Conservation (phyloP, 2,329 filamentous ascomycete genomes). For the Daldinia sp. region DNA sequence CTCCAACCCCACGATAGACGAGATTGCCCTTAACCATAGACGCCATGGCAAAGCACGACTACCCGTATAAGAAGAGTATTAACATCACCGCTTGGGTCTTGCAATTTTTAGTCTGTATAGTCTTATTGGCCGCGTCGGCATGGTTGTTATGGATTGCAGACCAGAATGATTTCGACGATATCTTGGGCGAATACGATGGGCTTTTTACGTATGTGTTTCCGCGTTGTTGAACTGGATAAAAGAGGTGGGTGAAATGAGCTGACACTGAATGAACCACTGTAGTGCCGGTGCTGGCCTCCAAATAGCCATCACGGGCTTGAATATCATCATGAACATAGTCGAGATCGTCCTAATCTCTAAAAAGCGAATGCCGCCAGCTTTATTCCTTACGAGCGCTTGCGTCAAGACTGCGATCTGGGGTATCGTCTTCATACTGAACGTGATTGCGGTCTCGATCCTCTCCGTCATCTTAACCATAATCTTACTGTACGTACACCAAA, state of each 20-base stretch:
- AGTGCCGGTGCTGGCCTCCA: slow-evolving; percentile 42
- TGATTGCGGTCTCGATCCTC: slow-evolving; percentile 28
- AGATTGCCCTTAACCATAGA: not conserved
- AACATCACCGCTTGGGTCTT: slow-evolving; percentile 47
- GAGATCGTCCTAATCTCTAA: slow-evolving; percentile 45
- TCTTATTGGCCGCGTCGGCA: slow-evolving; percentile 39
- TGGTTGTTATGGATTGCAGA: slow-evolving; percentile 30
- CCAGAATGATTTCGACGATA: slow-evolving; percentile 4
- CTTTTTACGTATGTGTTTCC: slow-evolving; percentile 35
- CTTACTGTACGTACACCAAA: slow-evolving; percentile 33
- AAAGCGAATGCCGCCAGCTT: slow-evolving; percentile 43
- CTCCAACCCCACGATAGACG: slow-evolving; percentile 3
- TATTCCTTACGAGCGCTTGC: slow-evolving; percentile 45
- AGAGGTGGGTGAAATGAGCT: slow-evolving; percentile 13
- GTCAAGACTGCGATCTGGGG: slow-evolving; percentile 45
- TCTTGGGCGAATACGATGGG: slow-evolving; percentile 12
- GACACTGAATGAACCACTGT: slow-evolving; percentile 16
- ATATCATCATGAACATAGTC: slow-evolving; percentile 43
- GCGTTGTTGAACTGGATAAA: not conserved
- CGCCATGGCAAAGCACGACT: slow-evolving; percentile 43
- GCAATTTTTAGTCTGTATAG: slow-evolving; percentile 44
- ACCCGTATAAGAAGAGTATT: slow-evolving; percentile 45
- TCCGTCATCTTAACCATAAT: slow-evolving; percentile 33
- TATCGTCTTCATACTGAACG: slow-evolving; percentile 40
- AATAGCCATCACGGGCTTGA: slow-evolving; percentile 41